These are phyloP conservation scores for Hypoxylon sp. DNA, from an alignment of 2,329 filamentous ascomycete species.

Conservation along the genomic window DNA sequence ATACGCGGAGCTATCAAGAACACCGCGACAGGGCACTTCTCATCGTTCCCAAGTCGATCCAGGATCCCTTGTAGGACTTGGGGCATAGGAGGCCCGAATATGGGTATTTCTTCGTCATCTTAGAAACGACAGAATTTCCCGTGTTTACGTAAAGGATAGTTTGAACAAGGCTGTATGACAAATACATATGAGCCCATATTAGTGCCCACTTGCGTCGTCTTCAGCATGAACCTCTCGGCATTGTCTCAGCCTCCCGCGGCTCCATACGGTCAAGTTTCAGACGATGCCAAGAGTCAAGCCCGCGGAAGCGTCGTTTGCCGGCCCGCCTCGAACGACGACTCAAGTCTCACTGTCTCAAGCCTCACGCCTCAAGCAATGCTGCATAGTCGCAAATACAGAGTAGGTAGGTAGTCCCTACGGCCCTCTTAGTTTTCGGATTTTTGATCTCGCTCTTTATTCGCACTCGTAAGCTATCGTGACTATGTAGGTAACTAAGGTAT, in stretches of 20 bases:
- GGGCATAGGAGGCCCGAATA: not conserved
- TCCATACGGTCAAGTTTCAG: conserved; percentile 8
- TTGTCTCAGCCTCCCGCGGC: conserved; percentile 12
- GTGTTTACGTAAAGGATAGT: not conserved
- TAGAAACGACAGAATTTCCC: not conserved
- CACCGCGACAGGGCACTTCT: too few species aligned
- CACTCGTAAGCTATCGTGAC: conserved; percentile 7
- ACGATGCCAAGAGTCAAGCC: not conserved
- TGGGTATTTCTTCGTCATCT: not conserved
- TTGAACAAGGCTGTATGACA: not conserved
- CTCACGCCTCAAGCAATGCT: too few species aligned
- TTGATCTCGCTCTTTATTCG: conserved; percentile 13
- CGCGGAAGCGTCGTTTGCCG: not conserved
- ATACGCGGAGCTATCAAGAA: too few species aligned
- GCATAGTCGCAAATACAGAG: not conserved
- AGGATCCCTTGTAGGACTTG: too few species aligned
- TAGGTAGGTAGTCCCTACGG: not conserved
- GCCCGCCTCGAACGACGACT: not conserved
- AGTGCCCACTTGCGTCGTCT: not conserved
- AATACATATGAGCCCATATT: not conserved
- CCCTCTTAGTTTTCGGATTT: not conserved
- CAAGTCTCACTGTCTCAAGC: not conserved
- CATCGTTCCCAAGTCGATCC: too few species aligned
- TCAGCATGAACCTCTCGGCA: conserved; percentile 1
- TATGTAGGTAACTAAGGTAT: not conserved